These are phyloP conservation scores for Salvia rosmarinus DNA, from an alignment of 257 asterid species.

Conservation along the genomic window DNA sequence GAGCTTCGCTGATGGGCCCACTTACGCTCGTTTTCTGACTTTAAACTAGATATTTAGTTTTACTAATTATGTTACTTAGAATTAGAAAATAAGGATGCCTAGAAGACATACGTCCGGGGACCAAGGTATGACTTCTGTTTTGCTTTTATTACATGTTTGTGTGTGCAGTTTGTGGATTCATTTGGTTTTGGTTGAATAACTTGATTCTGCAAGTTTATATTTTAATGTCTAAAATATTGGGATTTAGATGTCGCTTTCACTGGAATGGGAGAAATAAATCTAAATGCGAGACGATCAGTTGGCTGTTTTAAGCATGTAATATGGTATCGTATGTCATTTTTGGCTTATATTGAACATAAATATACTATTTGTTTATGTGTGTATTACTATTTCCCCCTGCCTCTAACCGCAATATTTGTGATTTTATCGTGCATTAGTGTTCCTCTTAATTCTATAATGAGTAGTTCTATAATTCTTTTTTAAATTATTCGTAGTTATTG, in stretches of 20 bases:
- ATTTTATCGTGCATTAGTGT: not conserved
- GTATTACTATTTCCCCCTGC: too few relatives aligned
- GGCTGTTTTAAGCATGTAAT: not conserved
- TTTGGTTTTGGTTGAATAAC: not conserved
- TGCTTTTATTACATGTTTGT: not conserved
- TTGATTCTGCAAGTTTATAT: not conserved
- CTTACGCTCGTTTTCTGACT: not conserved
- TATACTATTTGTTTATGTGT: too few relatives aligned
- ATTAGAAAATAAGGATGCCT: not conserved
- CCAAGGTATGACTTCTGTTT: not conserved
- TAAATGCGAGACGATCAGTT: not conserved
- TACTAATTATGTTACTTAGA: not conserved
- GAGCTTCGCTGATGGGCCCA: not conserved
- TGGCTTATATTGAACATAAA: not conserved
- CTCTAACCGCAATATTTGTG: not conserved
- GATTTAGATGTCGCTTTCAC: not conserved
- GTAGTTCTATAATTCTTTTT: too few relatives aligned
- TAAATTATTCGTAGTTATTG: not conserved
- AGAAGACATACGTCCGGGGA: not conserved
- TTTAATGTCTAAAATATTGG: not conserved
- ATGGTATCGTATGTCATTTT: not conserved
- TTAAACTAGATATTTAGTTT: not conserved
- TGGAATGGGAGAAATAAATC: not conserved
- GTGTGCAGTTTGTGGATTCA: constrained; percentile 2
- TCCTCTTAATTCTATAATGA: not conserved